A percentile compares a stretch with the other conserved stretches of the same genome.
Conservation (phyloP, 192 early-diverging fungal species). For the Entomortierella lignicola region DNA sequence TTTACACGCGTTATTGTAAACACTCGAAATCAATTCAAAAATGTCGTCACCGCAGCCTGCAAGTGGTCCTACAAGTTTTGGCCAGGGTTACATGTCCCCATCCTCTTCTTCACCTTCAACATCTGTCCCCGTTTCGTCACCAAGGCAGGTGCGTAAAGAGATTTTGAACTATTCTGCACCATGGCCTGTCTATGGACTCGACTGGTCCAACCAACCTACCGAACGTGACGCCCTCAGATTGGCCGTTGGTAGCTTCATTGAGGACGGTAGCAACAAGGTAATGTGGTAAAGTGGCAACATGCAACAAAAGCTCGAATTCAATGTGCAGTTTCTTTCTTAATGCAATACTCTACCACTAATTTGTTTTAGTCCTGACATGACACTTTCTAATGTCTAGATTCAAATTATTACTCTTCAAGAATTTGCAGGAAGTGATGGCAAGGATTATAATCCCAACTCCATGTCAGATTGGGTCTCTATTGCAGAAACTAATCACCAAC, state of each 20-base stretch:
- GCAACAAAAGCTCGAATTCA: no score
- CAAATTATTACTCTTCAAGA: constrained; percentile 73
- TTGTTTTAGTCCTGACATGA: neutral
- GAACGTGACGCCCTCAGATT: constrained; percentile 80
- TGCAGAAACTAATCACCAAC: constrained; percentile 79
- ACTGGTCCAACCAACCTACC: constrained; percentile 82
- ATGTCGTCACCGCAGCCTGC: constrained; percentile 28
- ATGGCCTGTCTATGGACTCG: constrained; percentile 89
- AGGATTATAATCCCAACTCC: constrained; percentile 45
- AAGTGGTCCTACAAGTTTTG: constrained; percentile 18
- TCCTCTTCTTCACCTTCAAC: constrained; percentile 15
- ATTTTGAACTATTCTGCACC: constrained; percentile 85
- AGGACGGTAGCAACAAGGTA: constrained; percentile 77
- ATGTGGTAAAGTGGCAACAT: no score
- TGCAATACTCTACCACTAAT: no score
- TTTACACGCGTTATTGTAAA: no score
- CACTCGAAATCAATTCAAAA: no score
- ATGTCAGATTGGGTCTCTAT: constrained; percentile 77
- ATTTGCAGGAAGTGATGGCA: constrained; percentile 52
- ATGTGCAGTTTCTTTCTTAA: no score
- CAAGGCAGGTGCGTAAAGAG: constrained; percentile 65
- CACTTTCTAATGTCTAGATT: constrained; percentile 52
- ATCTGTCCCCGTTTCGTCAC: constrained; percentile 3
- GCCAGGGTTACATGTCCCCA: constrained; percentile 27
- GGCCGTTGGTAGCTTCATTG: constrained; percentile 84